phyloP scores from a whole-genome alignment of 306 rosid species.

The Trifolium dubium region DNA sequence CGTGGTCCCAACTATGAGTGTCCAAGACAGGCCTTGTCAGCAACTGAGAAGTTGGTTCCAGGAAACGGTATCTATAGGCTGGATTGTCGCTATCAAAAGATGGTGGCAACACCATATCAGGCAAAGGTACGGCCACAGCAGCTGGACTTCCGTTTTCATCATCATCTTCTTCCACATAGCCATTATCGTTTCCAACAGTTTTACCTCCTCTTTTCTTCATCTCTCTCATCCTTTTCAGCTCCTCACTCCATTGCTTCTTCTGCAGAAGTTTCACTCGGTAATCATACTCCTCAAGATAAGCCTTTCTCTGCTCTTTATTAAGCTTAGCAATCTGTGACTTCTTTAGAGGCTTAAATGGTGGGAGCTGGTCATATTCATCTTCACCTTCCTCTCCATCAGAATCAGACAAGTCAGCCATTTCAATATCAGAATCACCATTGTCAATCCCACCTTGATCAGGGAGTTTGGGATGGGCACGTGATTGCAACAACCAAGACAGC shows the following conservation, averaged over 20 bases:
- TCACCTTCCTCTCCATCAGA: slow-evolving; percentile 89
- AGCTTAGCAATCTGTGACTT: slow-evolving; percentile 88
- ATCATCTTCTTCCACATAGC: slow-evolving; percentile 75
- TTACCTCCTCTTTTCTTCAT: slow-evolving; percentile 84
- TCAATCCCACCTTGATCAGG: slow-evolving; percentile 88
- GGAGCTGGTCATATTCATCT: slow-evolving; percentile 96
- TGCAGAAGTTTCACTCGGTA: slow-evolving; percentile 93
- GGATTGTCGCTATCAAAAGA: slow-evolving; percentile 94
- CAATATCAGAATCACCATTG: slow-evolving; percentile 88
- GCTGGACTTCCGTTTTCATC: slow-evolving; percentile 83
- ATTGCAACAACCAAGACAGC: slow-evolving; percentile 86
- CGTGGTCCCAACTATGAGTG: slow-evolving; percentile 98
- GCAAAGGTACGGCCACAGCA: slow-evolving; percentile 94
- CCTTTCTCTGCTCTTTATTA: slow-evolving; percentile 78
- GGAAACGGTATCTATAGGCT: slow-evolving; percentile 89
- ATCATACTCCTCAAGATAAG: slow-evolving; percentile 92
- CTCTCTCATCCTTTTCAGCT: slow-evolving; percentile 90
- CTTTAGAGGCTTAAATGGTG: slow-evolving; percentile 92
- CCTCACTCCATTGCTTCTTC: slow-evolving; percentile 96
- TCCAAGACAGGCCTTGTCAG: slow-evolving; percentile 94
- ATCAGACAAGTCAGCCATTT: slow-evolving; percentile 85
- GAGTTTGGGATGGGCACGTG: slow-evolving; percentile 90
- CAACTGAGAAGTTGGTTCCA: slow-evolving; percentile 96
- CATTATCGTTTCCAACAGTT: slow-evolving; percentile 50
- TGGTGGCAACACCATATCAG: slow-evolving; percentile 93